Conservation (phyloP, 1,284 basidiomycete species). For the Leccinum cinnamomeum region DNA sequence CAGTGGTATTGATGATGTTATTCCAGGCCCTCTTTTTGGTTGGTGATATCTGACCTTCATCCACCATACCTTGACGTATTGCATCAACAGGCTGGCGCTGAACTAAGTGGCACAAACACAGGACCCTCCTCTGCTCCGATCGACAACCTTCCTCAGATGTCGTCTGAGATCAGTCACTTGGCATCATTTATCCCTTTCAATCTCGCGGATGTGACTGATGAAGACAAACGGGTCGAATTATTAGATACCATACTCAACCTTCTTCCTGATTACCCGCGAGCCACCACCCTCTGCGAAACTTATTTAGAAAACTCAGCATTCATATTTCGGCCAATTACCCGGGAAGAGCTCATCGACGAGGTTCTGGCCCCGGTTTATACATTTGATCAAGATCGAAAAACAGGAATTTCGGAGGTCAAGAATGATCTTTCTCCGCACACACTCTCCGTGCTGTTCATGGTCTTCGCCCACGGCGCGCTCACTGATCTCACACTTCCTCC, state of each 20-base stretch:
- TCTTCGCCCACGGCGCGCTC: constrained; percentile 60
- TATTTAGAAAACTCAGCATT: constrained; percentile 65
- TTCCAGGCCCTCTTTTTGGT: constrained; percentile 33
- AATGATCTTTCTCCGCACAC: constrained; percentile 49
- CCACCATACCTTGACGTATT: constrained; percentile 7
- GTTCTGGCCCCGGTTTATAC: constrained; percentile 61
- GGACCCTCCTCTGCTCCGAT: constrained; percentile 30
- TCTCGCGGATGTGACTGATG: constrained; percentile 35
- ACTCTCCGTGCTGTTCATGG: constrained; percentile 55
- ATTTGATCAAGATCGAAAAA: constrained; percentile 43
- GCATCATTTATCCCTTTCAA: constrained; percentile 49
- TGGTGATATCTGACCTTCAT: constrained; percentile 17
- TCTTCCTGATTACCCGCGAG: constrained; percentile 55
- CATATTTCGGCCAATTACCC: constrained; percentile 57
- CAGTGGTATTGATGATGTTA: constrained; percentile 11
- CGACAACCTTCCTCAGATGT: constrained; percentile 35
- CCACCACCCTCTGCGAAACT: constrained; percentile 65
- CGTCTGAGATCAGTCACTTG: constrained; percentile 45
- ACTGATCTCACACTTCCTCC: constrained; percentile 63
- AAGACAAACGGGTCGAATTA: constrained; percentile 33
- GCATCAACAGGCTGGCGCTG: constrained; percentile 48
- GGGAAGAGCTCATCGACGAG: constrained; percentile 68
- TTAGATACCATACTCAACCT: constrained; percentile 46
- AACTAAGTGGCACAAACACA: constrained; percentile 36
- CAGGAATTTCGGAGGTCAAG: constrained; percentile 26